Evolutionary conservation across 139 green algal genomes (phyloP), one percentile per base, ranked within the genome.

Genomic region (Coelastrella sp.): DNA sequence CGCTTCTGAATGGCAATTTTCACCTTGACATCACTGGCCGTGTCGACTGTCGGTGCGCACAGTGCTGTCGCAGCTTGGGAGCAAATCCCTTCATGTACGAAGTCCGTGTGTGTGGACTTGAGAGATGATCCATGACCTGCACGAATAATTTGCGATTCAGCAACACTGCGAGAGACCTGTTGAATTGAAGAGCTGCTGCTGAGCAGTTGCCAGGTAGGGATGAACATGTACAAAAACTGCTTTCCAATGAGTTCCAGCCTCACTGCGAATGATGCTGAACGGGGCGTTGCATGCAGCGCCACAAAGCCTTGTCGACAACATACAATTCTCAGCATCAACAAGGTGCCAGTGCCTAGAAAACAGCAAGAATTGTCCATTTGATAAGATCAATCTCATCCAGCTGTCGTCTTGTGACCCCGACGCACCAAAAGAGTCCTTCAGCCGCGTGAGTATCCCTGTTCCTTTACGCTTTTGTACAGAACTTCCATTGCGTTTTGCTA

Each of bases 1-100:
- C 78, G 78, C 53, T 69, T 69, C 2, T 69, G 57, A 7, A 84
- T 21, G 21, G 69, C 38, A 40, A 84, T 72, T 8, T 35, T 74
- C 59, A 84, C 62, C 23, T 8, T 38, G 30, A 40, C 30, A 69
- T 38, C 30, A 40, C 27, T 21, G 40, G 30, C 8, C 23, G 62
- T 69, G 30, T 69, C 62, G 62, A 69, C 6, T 19, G 27, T 30
- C 5, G 62, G 62, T 38, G 30, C 17, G 62, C 62, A 69, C 7
- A 69, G 27, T 38, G 62, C 62, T 2, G 30, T 25, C 1, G 62
- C 30, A 5, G 30, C 30, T 23, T 38, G 30, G 7, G 27, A 30
- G 27, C 9, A 69, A 43, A 69, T 3, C 40, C 8, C 40, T 27
- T 64, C 53, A 9, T 64, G 53, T n/a, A 1, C 2, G 11, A 30